These are phyloP conservation scores for Pichia paraexigua DNA, from an alignment of 805 yeast genomes.

Conservation along the genomic window DNA sequence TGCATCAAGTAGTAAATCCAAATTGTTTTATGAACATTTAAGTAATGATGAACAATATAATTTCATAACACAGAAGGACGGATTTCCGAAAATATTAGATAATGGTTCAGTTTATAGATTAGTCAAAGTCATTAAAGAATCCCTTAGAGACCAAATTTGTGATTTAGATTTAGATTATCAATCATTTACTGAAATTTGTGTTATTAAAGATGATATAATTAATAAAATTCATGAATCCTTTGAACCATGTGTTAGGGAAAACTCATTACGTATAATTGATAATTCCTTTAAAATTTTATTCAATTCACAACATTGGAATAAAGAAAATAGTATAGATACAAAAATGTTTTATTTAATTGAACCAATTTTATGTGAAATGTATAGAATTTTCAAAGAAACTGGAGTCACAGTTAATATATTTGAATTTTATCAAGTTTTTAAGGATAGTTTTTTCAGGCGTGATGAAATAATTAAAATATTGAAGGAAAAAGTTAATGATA, in stretches of 20 bases:
- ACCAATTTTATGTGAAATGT: slow-evolving; percentile 49
- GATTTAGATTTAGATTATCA: slow-evolving; percentile 21
- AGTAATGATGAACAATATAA: slow-evolving; percentile 20
- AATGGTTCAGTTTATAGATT: slow-evolving; percentile 6
- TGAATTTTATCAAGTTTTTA: slow-evolving; percentile 30
- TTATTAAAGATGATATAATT: slow-evolving; percentile 26
- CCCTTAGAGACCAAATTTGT: slow-evolving; percentile 14
- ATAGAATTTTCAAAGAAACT: slow-evolving; percentile 71
- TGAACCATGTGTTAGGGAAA: slow-evolving; percentile 37
- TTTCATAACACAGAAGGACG: slow-evolving; percentile 12
- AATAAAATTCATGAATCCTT: slow-evolving; percentile 27
- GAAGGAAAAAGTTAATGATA: slow-evolving; percentile 2
- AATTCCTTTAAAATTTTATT: slow-evolving; percentile 30
- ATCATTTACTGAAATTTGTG: slow-evolving; percentile 36
- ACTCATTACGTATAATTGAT: slow-evolving; percentile 33
- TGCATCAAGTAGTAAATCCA: slow-evolving; percentile 7
- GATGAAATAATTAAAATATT: slow-evolving; percentile 14
- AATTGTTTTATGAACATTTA: slow-evolving; percentile 17
- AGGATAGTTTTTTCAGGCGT: slow-evolving; percentile 25
- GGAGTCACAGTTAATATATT: slow-evolving; percentile 40
- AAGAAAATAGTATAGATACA: slow-evolving; percentile 12
- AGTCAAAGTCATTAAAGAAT: slow-evolving; percentile 13
- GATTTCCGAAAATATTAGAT: slow-evolving; percentile 4
- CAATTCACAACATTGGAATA: slow-evolving; percentile 20
- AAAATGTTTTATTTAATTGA: slow-evolving; percentile 32